Percentiles rank a stretch among this genome's conserved stretches.
Conservation (phyloP, 257 asterid species). For the Nicotiana knightiana region DNA sequence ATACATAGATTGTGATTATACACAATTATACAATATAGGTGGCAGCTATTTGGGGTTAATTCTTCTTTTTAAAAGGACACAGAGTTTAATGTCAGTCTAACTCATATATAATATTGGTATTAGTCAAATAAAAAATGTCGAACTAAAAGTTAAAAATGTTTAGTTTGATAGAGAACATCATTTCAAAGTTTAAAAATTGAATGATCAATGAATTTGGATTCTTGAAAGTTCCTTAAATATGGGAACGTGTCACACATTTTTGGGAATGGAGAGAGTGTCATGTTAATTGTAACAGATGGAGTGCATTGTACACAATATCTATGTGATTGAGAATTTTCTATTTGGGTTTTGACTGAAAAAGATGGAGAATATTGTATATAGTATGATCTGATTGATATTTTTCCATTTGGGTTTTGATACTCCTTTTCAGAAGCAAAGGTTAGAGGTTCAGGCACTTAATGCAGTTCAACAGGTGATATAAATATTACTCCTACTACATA, state of each 20-base stretch:
- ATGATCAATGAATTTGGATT: not conserved
- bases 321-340: not conserved
- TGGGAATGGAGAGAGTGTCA: not conserved
- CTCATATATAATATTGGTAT: not conserved
- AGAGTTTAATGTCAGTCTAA: not conserved
- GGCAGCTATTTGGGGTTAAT: too few species aligned
- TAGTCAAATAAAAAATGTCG: not conserved
- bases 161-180: not conserved
- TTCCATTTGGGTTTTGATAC: not conserved
- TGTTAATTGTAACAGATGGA: not conserved
- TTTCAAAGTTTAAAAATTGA: not conserved
- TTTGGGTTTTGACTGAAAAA: not conserved
- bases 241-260: not conserved
- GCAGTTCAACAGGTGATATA: constrained; percentile 65
- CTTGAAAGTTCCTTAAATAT: not conserved
- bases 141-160: not conserved
- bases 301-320: not conserved
- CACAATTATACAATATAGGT: too few species aligned
- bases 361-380: not conserved
- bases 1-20: too few species aligned
- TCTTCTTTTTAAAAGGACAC: too few species aligned
- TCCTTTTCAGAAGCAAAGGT: constrained; percentile 61
- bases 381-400: not conserved
- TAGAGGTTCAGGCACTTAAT: constrained; percentile 51
- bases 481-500: not conserved